Conservation (phyloP, 495 filamentous ascomycete genomes). For the Lasiosphaeris hirsuta region DNA sequence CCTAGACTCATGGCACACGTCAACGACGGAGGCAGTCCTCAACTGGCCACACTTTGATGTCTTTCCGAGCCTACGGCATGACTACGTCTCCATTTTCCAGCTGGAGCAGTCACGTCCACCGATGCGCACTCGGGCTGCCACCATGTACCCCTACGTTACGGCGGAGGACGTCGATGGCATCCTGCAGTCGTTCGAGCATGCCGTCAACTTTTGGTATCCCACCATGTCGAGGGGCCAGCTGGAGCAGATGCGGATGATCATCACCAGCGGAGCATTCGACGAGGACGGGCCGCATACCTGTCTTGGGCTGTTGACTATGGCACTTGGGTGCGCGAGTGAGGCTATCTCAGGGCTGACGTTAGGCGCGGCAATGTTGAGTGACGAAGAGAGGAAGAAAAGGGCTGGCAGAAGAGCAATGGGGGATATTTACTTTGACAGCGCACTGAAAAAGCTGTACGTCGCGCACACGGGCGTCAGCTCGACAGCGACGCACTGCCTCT, state of each 20-base stretch:
- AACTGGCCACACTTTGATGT: conserved; percentile 29
- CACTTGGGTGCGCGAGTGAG: conserved; percentile 32
- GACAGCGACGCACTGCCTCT: conserved; percentile 33
- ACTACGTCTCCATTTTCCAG: conserved; percentile 33
- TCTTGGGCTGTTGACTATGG: conserved; percentile 31
- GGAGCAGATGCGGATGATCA: conserved; percentile 12
- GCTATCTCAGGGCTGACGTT: conserved; percentile 15
- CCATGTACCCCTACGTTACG: conserved; percentile 33
- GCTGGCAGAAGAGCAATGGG: conserved; percentile 23
- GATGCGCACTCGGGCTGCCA: conserved; percentile 12
- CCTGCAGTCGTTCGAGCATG: conserved; percentile 29
- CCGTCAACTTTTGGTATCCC: conserved; percentile 41
- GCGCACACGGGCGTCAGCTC: conserved; percentile 33
- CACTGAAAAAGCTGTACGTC: conserved; percentile 29
- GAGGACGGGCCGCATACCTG: conserved; percentile 23
- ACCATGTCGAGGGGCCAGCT: conserved; percentile 25
- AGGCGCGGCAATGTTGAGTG: neutral
- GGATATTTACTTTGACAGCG: conserved; percentile 32
- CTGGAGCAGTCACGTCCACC: conserved; percentile 27
- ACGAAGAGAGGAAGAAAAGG: conserved; percentile 13
- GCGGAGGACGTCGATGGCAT: conserved; percentile 36
- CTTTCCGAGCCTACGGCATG: conserved; percentile 29
- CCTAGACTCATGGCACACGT: conserved; percentile 30
- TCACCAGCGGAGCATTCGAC: conserved; percentile 17
- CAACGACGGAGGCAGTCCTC: conserved; percentile 33